Evolutionary conservation across 208 protist genomes (phyloP).

Genomic region (Angomonas deanei): DNA sequence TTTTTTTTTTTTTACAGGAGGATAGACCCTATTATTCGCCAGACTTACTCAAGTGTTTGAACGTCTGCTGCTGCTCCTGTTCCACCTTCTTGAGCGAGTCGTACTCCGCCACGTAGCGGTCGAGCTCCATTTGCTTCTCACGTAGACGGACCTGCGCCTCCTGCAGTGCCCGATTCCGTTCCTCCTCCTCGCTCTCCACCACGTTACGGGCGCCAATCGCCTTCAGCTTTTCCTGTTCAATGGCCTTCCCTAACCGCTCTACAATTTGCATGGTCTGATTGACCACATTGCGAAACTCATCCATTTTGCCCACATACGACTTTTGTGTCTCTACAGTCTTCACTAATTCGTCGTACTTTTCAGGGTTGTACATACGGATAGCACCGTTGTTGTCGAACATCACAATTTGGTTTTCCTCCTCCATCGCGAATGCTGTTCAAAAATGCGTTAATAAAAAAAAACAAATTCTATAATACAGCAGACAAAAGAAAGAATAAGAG

Average conservation of each 20-base stretch:
- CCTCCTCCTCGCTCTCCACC: constrained; percentile 87
- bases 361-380: constrained; percentile 88
- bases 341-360: constrained; percentile 83
- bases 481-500: constrained; percentile 2
- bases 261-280: constrained; percentile 81
- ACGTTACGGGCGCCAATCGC: constrained; percentile 82
- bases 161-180: constrained; percentile 60
- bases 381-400: constrained; percentile 88
- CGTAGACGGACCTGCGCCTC: constrained; percentile 81
- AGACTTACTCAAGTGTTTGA: constrained; percentile 73
- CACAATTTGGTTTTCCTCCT: constrained; percentile 82
- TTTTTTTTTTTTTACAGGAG: constrained; percentile 7
- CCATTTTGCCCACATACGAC: constrained; percentile 75
- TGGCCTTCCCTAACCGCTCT: constrained; percentile 63
- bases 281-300: constrained; percentile 77
- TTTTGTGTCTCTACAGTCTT: constrained; percentile 68
- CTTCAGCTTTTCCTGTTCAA: constrained; percentile 83
- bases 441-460: background rate
- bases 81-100: constrained; percentile 78
- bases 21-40: constrained; percentile 7
- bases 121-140: constrained; percentile 86
- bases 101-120: constrained; percentile 87
- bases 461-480: constrained; percentile 10
- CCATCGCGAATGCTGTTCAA: constrained; percentile 9
- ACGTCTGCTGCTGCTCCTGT: constrained; percentile 73